Conservation (phyloP, 352 stramenopile genomes). For the Pythium brachiatum region DNA sequence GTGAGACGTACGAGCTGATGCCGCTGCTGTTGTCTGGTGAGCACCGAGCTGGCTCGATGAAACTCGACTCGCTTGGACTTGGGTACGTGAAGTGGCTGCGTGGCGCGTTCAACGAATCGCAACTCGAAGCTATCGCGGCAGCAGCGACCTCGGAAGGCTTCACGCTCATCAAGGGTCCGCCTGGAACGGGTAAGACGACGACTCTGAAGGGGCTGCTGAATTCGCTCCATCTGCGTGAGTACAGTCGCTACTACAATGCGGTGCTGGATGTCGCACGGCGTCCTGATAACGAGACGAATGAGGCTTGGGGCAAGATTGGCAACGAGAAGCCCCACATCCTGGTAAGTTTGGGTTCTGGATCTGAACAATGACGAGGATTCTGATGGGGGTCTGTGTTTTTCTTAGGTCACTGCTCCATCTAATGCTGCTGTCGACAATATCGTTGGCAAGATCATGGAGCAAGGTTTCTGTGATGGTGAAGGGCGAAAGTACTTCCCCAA, state of each 20-base stretch:
- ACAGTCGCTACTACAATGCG: constrained; percentile 91
- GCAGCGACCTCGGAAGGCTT: constrained; percentile 88
- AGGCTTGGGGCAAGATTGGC: constrained; percentile 77
- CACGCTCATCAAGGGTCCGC: constrained; percentile 90
- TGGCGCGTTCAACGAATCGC: constrained; percentile 85
- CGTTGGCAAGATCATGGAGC: constrained; percentile 94
- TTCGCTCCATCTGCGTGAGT: constrained; percentile 90
- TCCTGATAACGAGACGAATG: constrained; percentile 76
- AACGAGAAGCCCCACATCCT: constrained; percentile 93
- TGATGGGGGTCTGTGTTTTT: background rate
- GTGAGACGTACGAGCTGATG: constrained; percentile 70
- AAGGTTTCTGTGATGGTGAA: constrained; percentile 94
- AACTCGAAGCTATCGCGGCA: constrained; percentile 87
- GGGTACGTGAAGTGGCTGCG: constrained; percentile 83
- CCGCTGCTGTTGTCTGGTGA: constrained; percentile 73
- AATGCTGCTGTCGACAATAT: constrained; percentile 97
- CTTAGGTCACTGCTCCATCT: constrained; percentile 87
- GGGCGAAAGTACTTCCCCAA: constrained; percentile 93
- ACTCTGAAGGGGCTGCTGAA: constrained; percentile 91
- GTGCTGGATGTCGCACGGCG: constrained; percentile 78
- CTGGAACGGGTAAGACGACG: constrained; percentile 91
- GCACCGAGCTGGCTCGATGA: constrained; percentile 69
- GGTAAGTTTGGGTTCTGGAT: constrained; percentile 27
- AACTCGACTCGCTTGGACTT: constrained; percentile 72
- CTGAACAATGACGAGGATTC: background rate